Base-by-base conservation (phyloP, 2,329 filamentous ascomycete genomes). In the Monilinia laxa region DNA sequence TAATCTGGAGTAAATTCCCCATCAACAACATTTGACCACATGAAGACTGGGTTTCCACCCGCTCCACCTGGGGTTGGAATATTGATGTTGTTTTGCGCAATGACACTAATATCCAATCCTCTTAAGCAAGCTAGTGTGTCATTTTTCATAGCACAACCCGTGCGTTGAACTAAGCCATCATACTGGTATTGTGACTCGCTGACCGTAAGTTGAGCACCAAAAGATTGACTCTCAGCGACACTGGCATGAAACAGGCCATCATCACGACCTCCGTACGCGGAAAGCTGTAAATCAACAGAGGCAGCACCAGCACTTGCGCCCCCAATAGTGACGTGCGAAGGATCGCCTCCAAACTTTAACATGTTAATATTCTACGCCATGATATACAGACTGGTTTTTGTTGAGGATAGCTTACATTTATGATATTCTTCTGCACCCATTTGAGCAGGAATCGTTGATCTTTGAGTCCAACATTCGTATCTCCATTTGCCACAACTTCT, bases 391-490 rank as follows among this genome's bases (percentile, higher is more conserved):
- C 12, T 53, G 28, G 10, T 10, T 12, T 16, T 2, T 11, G 23
- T 5, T 4, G 49, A 31, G 20, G 9, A 57, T 5, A 20, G 12
- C 74, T 53, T 74, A 82, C 81, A 70, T 79, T 74, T 62, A 72
- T 70, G 53, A 92, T 90, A 75, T 92, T 79, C 40, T 84, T 79
- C 69, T 90, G 83, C 0, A 91, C 84, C 90, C 90, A 93, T 68
- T 89, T 75, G 18, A 93, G 76, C 0, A 85, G 87, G 73, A 89
- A 88, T 63, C 87, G 80, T 76, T 92, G 89, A 75, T 93, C 90
- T 45, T 84, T 83, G 0, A 93, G 79, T 1, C 90, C 90, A 71
- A 87, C 87, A 75, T 93, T 93, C 47, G 87, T 74, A 67, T 82
- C 84, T 3, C 85, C 83, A 5, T 77, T 70, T 70, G 73, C 72